Conservation (phyloP, 345 rosid species). For the Orychophragmus violaceus region DNA sequence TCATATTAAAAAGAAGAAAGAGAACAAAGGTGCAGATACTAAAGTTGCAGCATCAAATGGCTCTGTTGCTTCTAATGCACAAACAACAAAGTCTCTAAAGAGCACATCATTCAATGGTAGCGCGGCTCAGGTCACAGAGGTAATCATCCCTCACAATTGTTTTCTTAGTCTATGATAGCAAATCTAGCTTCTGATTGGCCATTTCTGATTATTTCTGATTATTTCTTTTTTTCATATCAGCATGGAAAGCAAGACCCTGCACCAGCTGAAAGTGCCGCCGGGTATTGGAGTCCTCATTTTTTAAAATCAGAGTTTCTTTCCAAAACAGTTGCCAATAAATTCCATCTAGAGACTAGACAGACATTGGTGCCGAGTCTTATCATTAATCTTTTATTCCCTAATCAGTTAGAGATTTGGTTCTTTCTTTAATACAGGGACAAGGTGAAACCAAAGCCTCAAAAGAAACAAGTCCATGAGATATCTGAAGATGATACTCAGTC, state of each 20-base stretch:
- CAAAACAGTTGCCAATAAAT: not conserved
- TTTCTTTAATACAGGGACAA: slow-evolving; percentile 50
- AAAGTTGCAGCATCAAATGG: slow-evolving; percentile 46
- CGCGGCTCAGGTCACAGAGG: slow-evolving; percentile 45
- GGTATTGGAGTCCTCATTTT: slow-evolving; percentile 41
- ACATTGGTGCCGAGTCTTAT: not conserved
- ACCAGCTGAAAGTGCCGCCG: slow-evolving; percentile 35
- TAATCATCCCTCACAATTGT: slow-evolving; percentile 9
- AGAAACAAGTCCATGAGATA: slow-evolving; percentile 43
- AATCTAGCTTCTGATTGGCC: too few species aligned
- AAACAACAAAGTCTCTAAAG: slow-evolving; percentile 43
- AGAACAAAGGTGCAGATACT: slow-evolving; percentile 33
- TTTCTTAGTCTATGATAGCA: not conserved
- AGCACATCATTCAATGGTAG: slow-evolving; percentile 49
- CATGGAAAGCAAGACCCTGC: slow-evolving; percentile 48
- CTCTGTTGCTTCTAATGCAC: slow-evolving; percentile 36
- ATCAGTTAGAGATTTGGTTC: not conserved
- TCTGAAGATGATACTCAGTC: slow-evolving; percentile 60
- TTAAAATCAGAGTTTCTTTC: not conserved
- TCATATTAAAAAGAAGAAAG: slow-evolving; percentile 42
- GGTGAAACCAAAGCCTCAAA: slow-evolving; percentile 49
- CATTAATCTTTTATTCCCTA: not conserved
- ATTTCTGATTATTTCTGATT: slow-evolving; percentile 20
- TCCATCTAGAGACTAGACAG: not conserved
- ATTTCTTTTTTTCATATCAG: slow-evolving; percentile 38